Base-by-base conservation (phyloP, 2,329 filamentous ascomycete species). In the Aspergillus persii region DNA sequence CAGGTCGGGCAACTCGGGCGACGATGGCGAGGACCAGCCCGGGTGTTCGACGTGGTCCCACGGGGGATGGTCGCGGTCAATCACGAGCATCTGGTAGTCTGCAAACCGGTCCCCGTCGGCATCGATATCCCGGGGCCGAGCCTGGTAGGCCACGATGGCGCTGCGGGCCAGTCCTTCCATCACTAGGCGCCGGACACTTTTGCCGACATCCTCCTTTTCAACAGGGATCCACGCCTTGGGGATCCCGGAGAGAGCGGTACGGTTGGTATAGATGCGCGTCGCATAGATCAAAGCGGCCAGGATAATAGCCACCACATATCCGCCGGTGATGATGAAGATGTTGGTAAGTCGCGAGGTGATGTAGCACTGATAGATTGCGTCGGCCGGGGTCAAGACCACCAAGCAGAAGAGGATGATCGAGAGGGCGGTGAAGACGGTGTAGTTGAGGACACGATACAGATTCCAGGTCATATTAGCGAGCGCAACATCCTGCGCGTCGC, bases 21-120 rank as follows among this genome's bases (percentile, higher is more conserved):
- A 89, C 31, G 85, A 84, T 5, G 94, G 94, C 2, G 92, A 90
- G 2, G 89, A 89, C 94, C 95, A 98, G 54, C 94, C 95, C 15
- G 87, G 81, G 72, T 99, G 95, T 60, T 90, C 86, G 54, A 98
- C 86, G n/a, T 86, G 79, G 26, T 91, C 92, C 94, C 94, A 98
- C 63, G 79, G 85, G 29, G 89, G 84, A 48, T 80, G 71, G 63
- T 74, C 75, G 8, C 72, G 70, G 31, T 76, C 63, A 15, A 76
- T 63, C 12, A 69, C 56, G 41, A 77, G 71, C 63, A 63, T 65
- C 66, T 64, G 63, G 63, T 73, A 61, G 63, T 70, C 60, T 48
- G 71, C 52, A 62, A 67, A 61, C 66, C 66, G 63, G 41, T 66
- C 61, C 23, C 66, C 67, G 56, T 84, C 66, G 0, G 71, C 73